These are phyloP conservation scores for Rhizopogon vulgaris DNA, from an alignment of 768 basidiomycete genomes.

Conservation along the genomic window DNA sequence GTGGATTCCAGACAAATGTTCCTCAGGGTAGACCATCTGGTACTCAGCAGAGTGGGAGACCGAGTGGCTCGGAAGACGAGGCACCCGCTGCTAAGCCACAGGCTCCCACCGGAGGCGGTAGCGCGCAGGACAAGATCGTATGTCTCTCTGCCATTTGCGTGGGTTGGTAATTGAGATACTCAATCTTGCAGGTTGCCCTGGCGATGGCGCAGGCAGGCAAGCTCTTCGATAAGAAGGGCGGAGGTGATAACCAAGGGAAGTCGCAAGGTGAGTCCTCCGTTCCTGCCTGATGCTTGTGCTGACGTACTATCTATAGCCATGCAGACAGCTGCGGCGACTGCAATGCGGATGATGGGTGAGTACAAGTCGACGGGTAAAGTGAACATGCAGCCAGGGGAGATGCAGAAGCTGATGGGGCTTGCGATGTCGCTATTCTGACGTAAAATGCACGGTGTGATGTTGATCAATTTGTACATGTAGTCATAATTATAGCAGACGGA, in stretches of 20 bases:
- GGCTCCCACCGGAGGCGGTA: constrained; percentile 11
- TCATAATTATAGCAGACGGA: too few species aligned
- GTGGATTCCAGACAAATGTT: background rate
- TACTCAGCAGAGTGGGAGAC: background rate
- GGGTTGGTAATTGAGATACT: background rate
- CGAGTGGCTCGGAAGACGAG: constrained; percentile 8
- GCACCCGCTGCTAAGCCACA: constrained; percentile 2
- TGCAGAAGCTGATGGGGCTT: constrained; percentile 19
- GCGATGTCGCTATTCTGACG: constrained; percentile 20
- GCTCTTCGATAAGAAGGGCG: constrained; percentile 27
- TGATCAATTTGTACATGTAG: background rate
- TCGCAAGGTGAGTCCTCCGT: constrained; percentile 15
- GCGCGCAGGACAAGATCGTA: constrained; percentile 24
- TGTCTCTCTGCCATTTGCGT: constrained; percentile 3
- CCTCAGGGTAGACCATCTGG: constrained; percentile 2
- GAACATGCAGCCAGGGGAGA: constrained; percentile 22
- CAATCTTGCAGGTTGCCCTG: constrained; percentile 15
- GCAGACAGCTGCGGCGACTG: constrained; percentile 25
- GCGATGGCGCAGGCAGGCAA: constrained; percentile 29
- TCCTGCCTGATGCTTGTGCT: background rate
- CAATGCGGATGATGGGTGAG: constrained; percentile 21
- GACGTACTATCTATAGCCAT: constrained; percentile 14
- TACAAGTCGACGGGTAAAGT: constrained; percentile 19
- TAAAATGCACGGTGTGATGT: background rate
- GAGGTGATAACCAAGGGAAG: constrained; percentile 14